Evolutionary conservation across 2,329 filamentous ascomycete species (phyloP), one percentile per base, ranked within the genome.

Genomic region (Penicillium griseofulvum): DNA sequence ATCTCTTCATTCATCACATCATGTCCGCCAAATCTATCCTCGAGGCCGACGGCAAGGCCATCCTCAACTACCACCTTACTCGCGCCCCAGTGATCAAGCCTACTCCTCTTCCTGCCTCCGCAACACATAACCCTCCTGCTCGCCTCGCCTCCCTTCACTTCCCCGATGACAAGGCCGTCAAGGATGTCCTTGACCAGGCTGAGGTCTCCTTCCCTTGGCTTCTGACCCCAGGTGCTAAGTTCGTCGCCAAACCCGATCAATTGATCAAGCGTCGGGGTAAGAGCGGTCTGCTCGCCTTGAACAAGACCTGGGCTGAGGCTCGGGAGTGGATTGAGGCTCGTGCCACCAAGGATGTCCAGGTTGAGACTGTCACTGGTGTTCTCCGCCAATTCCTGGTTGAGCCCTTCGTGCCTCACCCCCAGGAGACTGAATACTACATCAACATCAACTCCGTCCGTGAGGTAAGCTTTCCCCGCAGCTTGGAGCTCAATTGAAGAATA

Each of bases 31-130:
- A 99, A 83, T 89, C 93, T 67, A 97, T 99, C 76, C 81, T 89
- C 84, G 94, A 99, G 85, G 93, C 93, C 84, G 94, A 99, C 83
- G 94, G 94, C 86, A 99, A 99, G 89, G 94, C 94, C 85, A 97
- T 99, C 83, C 86, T 99, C 86, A 97, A 97, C 89, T 99, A 97
- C 86, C 94, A 97, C 84, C 91, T 99, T 80, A 97, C 94, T 70
- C 89, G 94, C 76, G 91, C 94, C 68, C 88, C 91, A 65, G 89
- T 96, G 77, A 96, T 99, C 86, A 97, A 97, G 89, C 90, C 93
- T 67, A 93, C 91, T 73, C 91, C 94, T 79, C 91, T 97, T 55
- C 90, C 92, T 68, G 76, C 84, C 65, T 83, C 89, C 63, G 78
- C 89, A 64, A 94, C 86, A 77, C 94, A 99, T 87, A 97, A 97